phyloP scores from a whole-genome alignment of 1,284 basidiomycete genomes.

The Ceratobasidium papillatum region DNA sequence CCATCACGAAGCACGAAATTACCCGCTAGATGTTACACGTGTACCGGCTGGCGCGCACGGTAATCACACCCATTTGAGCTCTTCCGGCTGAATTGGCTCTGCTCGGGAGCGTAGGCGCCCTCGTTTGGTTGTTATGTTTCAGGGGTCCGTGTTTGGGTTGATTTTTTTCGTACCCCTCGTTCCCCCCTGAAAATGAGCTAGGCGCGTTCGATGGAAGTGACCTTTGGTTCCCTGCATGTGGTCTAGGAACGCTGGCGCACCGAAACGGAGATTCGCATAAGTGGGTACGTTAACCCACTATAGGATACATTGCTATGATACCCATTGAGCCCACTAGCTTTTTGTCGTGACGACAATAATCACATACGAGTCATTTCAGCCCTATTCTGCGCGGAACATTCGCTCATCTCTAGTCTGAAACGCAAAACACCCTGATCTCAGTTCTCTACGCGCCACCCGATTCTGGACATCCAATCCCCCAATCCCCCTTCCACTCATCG shows the following conservation, averaged over 20 bases:
- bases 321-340: constrained; percentile 9
- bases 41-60: constrained; percentile 25
- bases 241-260: neutral
- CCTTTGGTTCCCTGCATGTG: constrained; percentile 2
- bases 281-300: neutral
- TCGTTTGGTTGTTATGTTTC: constrained; percentile 24
- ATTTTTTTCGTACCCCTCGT: neutral
- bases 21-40: constrained; percentile 26
- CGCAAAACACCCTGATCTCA: neutral
- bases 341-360: constrained; percentile 5
- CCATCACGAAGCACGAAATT: neutral
- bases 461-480: neutral
- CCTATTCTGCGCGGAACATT: neutral
- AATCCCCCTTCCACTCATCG: neutral
- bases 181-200: neutral
- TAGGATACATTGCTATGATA: constrained; percentile 9
- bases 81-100: neutral
- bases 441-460: constrained; percentile 1
- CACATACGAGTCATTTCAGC: neutral
- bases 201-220: neutral
- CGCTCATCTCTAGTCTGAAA: constrained; percentile 19
- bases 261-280: neutral
- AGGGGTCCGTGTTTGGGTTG: constrained; percentile 14
- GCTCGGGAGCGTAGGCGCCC: neutral
- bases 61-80: neutral